Conservation (phyloP, 192 early-diverging fungal genomes). For the Backusella parvicylindrica region DNA sequence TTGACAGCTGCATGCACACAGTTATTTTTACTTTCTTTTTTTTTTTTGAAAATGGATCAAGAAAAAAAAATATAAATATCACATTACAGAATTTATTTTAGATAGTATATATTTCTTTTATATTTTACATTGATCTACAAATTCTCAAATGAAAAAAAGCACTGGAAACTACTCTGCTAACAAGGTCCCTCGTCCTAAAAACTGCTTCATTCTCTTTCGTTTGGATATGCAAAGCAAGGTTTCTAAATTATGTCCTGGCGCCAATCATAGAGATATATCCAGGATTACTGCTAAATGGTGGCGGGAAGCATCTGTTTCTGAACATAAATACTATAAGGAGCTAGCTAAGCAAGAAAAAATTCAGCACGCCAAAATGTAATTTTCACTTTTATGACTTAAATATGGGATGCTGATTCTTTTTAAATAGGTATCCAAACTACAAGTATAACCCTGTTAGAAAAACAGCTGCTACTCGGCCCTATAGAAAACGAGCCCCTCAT, state of each 20-base stretch:
- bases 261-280: conserved; percentile 59
- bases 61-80: neutral
- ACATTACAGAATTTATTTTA: neutral
- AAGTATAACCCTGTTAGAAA: conserved; percentile 16
- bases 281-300: conserved; percentile 59
- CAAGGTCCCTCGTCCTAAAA: conserved; percentile 47
- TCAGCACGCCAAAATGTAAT: conserved; percentile 43
- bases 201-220: conserved; percentile 66
- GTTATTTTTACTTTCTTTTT: neutral
- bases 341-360: conserved; percentile 45
- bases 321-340: conserved; percentile 48
- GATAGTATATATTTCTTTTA: neutral
- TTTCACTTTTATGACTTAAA: neutral
- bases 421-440: conserved; percentile 21
- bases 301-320: conserved; percentile 44
- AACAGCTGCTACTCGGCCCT: neutral
- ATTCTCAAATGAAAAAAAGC: neutral
- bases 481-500: neutral
- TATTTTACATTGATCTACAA: neutral
- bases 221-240: conserved; percentile 55
- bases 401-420: neutral
- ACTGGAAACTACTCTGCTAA: neutral
- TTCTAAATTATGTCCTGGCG: conserved; percentile 39
- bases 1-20: neutral
- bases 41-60: neutral